Evolutionary conservation across 495 filamentous ascomycete genomes (phyloP).

Genomic region (Staphylotrichum tortipilum): DNA sequence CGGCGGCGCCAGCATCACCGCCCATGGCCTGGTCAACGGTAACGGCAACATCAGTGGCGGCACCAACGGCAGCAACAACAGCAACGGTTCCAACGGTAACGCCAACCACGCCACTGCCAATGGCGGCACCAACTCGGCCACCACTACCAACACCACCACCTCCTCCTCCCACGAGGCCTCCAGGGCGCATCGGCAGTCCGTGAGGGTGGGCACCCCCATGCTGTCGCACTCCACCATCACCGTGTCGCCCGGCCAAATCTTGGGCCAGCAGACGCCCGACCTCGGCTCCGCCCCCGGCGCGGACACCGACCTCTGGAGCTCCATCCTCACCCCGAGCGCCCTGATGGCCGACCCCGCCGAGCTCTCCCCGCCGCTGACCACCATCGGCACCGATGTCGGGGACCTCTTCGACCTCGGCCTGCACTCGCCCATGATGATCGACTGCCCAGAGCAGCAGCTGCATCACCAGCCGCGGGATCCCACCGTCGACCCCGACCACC

Average conservation of each 20-base stretch:
- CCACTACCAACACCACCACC: too few relatives aligned
- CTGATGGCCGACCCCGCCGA: not conserved
- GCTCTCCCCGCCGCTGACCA: not conserved
- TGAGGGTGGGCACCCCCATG: not conserved
- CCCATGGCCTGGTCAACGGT: too few relatives aligned
- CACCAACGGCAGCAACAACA: too few relatives aligned
- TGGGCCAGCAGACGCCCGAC: not conserved
- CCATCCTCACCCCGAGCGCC: not conserved
- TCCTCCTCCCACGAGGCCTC: too few relatives aligned
- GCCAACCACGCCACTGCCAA: too few relatives aligned
- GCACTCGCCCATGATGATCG: not conserved
- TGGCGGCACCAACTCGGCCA: too few relatives aligned
- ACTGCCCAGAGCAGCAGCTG: not conserved
- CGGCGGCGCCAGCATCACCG: too few relatives aligned
- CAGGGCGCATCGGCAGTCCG: too few relatives aligned
- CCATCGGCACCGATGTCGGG: not conserved
- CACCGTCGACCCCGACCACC: not conserved
- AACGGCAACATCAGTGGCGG: too few relatives aligned
- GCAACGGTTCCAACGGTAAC: too few relatives aligned
- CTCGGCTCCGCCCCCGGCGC: not conserved
- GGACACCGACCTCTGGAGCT: not conserved
- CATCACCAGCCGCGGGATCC: too few relatives aligned
- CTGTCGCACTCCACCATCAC: not conserved
- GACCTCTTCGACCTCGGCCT: not conserved
- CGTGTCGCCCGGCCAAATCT: not conserved